Evolutionary conservation across 768 basidiomycete species (phyloP), one percentile per base, ranked within the genome.

Genomic region (Nidularia sp.): DNA sequence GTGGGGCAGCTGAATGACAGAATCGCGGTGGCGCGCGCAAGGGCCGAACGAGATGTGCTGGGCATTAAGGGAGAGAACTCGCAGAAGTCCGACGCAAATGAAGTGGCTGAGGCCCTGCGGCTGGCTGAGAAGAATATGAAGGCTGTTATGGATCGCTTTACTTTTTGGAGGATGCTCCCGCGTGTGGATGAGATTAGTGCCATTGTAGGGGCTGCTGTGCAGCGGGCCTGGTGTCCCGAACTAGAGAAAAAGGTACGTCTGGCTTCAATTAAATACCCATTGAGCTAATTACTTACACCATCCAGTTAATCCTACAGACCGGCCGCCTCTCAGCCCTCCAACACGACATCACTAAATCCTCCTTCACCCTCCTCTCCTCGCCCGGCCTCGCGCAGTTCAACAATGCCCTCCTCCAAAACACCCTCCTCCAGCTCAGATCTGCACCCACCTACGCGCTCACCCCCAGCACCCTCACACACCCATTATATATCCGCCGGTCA

Each of bases 301-400:
- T 47, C n/a, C 51, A 90, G 88, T 73, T 90, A 35, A 73, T 84
- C 36, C 74, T 84, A 47, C 80, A 88, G 50, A 77, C 84, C 1
- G 88, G 89, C 10, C 72, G 76, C 25, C 71, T 91, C 8, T 65
- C 76, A 8, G 65, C 60, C 6, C 60, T 77, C 9, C 86, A 85
- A 63, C 56, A 68, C 10, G 59, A 69, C 2, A 61, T 83, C 18
- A 70, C 76, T 2, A 56, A 60, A 43, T 69, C 73, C 10, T 74
- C 76, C 9, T 72, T 74, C 33, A 44, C 53, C 2, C 68, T 84
- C 13, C 60, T 79, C 15, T 59, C 66, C 10, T 65, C 64, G n/a
- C 71, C 76, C 47, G 66, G 66, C 4, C 56, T 67, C 1, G 60
- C 76, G 6, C 65, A 72, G 5, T 69, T 74, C 60, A 69, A 75